Base-by-base conservation (phyloP, 768 basidiomycete genomes). In the Mrakia frigida region DNA sequence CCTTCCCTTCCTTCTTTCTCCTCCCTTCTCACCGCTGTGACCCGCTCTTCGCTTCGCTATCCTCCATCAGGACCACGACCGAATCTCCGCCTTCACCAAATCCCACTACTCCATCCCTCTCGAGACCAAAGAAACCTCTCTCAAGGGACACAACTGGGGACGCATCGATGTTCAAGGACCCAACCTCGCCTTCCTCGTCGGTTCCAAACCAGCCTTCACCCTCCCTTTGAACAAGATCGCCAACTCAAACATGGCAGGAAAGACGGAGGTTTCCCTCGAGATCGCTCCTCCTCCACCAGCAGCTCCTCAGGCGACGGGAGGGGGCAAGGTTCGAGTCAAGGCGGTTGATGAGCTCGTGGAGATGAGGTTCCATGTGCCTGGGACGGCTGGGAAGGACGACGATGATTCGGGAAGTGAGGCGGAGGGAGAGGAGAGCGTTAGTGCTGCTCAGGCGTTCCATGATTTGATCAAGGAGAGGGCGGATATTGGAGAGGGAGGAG, bases 121-220 rank as follows among this genome's bases (percentile, higher is more conserved):
- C 33, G 97, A 98, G 82, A 88, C 87, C 6, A 90, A 89, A 82
- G 97, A 99, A 79, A 87, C 90, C 25, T 90, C 92, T 18, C 88
- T 95, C 82, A 94, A 92, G 82, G 97, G 97, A 0, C 98, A 94
- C 94, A 98, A 99, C 83, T 98, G 97, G 97, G 97, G 97, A 6
- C 88, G 90, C 41, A 92, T 93, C 2, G 93, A 96, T 81, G 92
- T 98, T 79, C 91, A 93, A 87, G 93, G 93, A 59, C 89, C 91
- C 83, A 94, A 99, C 73, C 87, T 99, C 41, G 92, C 91, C 7
- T 99, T 99, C 84, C 85, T 91, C 53, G 90, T 98, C 6, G 91
- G 91, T 4, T 92, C 92, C 74, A 92, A 90, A 84, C 90, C 90
- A 0, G 87, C 92, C 0, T 98, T 99, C 81, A 93, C 95, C 80